Conservation (phyloP, 495 filamentous ascomycete species). For the Daldinia concentrica region DNA sequence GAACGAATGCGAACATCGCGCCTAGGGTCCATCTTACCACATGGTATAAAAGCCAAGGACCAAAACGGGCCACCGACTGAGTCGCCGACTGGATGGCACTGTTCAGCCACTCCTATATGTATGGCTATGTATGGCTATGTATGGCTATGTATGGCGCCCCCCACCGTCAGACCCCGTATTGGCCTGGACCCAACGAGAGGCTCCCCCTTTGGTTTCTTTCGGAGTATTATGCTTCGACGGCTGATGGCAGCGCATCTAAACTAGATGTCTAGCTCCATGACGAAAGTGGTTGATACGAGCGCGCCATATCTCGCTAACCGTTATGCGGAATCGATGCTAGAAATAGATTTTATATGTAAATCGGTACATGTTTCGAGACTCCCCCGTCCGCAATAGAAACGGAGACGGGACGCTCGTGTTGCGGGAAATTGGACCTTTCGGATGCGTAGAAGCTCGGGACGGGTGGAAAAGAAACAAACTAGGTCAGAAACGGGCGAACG, state of each 20-base stretch:
- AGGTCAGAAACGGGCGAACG: constrained; percentile 20
- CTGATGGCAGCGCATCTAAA: constrained; percentile 37
- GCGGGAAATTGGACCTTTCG: constrained; percentile 15
- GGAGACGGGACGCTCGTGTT: constrained; percentile 15
- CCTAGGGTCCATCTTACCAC: constrained; percentile 13
- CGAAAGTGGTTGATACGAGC: constrained; percentile 38
- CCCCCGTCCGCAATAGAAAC: constrained; percentile 9
- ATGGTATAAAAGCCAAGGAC: constrained; percentile 29
- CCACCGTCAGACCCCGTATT: constrained; percentile 36
- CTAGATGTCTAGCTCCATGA: constrained; percentile 26
- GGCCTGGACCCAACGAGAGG: constrained; percentile 33
- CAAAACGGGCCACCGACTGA: constrained; percentile 21
- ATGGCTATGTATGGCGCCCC: constrained; percentile 7
- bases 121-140: too few species aligned
- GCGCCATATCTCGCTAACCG: constrained; percentile 18
- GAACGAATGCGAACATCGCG: constrained; percentile 4
- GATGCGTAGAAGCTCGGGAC: constrained; percentile 12
- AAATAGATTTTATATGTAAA: constrained; percentile 1
- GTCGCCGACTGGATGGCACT: constrained; percentile 13
- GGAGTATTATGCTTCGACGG: constrained; percentile 38
- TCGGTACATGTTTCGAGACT: background rate
- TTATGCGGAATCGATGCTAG: constrained; percentile 17
- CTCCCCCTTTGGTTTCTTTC: constrained; percentile 17
- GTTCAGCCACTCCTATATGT: constrained; percentile 19
- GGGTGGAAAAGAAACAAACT: background rate